Conservation (phyloP, 768 basidiomycete genomes). For the Leccinum disarticulatum region DNA sequence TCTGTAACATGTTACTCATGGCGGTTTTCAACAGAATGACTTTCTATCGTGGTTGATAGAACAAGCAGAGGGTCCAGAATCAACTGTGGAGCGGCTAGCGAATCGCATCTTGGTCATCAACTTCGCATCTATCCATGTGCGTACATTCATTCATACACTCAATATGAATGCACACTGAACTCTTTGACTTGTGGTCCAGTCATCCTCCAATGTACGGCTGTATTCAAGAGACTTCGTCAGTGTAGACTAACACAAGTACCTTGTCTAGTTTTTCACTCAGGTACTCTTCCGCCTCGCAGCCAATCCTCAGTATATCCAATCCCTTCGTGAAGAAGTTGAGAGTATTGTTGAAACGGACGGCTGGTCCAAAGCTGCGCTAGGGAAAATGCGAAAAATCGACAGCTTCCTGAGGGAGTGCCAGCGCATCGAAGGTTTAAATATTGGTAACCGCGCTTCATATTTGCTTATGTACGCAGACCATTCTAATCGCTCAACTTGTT, state of each 20-base stretch:
- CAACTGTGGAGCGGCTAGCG: slow-evolving; percentile 22
- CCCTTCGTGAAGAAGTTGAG: slow-evolving; percentile 1
- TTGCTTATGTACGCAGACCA: background rate
- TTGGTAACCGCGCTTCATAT: background rate
- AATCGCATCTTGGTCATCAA: slow-evolving; percentile 13
- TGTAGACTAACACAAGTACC: background rate
- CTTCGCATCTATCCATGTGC: slow-evolving; percentile 26
- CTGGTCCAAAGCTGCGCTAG: background rate
- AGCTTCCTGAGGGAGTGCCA: slow-evolving; percentile 1
- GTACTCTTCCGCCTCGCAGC: background rate
- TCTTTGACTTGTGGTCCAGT: background rate
- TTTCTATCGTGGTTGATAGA: slow-evolving; percentile 34
- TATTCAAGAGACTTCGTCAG: too few relatives aligned
- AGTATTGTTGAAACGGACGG: background rate
- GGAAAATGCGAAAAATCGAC: background rate
- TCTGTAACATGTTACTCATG: background rate
- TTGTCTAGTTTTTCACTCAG: background rate
- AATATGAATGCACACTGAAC: background rate
- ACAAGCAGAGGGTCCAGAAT: slow-evolving; percentile 18
- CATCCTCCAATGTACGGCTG: background rate
- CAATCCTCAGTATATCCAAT: background rate
- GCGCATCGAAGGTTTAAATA: background rate
- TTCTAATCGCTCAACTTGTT: background rate
- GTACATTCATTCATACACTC: background rate
- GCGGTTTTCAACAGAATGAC: slow-evolving; percentile 27